Evolutionary conservation across 306 rosid genomes (phyloP).

Genomic region (Parietaria judaica): DNA sequence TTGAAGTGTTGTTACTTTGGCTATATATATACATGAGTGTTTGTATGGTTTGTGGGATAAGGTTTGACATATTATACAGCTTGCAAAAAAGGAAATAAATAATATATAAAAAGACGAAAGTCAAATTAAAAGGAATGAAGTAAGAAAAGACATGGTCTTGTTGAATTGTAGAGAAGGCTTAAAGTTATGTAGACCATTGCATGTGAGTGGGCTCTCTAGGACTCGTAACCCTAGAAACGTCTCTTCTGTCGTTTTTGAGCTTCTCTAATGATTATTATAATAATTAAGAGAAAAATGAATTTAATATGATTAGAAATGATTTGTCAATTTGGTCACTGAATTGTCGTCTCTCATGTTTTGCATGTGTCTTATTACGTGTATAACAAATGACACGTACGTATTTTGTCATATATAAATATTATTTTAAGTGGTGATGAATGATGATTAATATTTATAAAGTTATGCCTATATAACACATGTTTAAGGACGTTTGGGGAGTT

Average conservation of each 20-base stretch:
- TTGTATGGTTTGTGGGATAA: conserved; percentile 5
- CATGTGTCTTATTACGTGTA: too few species aligned
- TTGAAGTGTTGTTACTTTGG: neutral
- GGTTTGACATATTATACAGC: conserved; percentile 7
- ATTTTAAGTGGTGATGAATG: too few species aligned
- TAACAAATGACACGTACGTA: too few species aligned
- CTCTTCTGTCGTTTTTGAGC: conserved; percentile 33
- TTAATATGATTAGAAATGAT: neutral
- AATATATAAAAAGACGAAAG: neutral
- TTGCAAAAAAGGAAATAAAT: neutral
- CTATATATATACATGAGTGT: conserved; percentile 4
- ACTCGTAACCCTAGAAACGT: conserved; percentile 37
- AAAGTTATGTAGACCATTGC: conserved; percentile 38
- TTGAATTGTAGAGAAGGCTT: conserved; percentile 3
- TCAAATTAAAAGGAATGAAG: neutral
- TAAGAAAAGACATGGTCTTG: conserved; percentile 11
- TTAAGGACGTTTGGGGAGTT: too few species aligned
- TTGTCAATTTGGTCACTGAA: too few species aligned
- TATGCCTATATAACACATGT: too few species aligned
- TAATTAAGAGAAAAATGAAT: too few species aligned
- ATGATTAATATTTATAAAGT: too few species aligned
- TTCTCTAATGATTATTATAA: neutral
- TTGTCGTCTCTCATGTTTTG: too few species aligned
- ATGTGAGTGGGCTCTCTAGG: conserved; percentile 40
- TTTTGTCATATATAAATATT: too few species aligned